A percentile compares a stretch with the other conserved stretches of the same genome.
These are phyloP conservation scores for Beta corolliflora DNA, from an alignment of 179 eudicot genomes.

Conservation along the genomic window DNA sequence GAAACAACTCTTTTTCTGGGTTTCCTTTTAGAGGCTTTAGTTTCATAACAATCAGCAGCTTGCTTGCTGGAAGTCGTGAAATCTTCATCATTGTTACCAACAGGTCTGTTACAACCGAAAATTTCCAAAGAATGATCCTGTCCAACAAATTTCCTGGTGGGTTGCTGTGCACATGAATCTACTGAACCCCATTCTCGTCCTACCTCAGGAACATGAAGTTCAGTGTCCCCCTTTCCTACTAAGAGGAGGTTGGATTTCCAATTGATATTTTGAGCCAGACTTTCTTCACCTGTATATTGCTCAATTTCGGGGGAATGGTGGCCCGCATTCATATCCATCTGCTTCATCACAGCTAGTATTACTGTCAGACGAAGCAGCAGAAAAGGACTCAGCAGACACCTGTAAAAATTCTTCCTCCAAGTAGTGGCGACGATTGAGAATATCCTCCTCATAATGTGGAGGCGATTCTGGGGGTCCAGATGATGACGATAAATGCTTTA, in stretches of 20 bases:
- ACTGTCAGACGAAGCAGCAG: conserved; percentile 84
- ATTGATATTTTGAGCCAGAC: conserved; percentile 13
- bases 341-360: conserved; percentile 68
- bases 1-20: conserved; percentile 57
- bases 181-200: conserved; percentile 31
- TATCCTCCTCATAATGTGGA: conserved; percentile 86
- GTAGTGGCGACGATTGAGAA: conserved; percentile 74
- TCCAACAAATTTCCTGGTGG: conserved; percentile 21
- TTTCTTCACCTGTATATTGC: conserved; percentile 38
- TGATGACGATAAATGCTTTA: conserved; percentile 37
- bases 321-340: conserved; percentile 38
- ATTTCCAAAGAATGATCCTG: conserved; percentile 20
- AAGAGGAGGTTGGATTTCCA: conserved; percentile 8
- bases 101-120: conserved; percentile 10
- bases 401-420: conserved; percentile 85
- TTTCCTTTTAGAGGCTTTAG: conserved; percentile 42
- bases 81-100: conserved; percentile 26
- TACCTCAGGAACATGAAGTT: conserved; percentile 16
- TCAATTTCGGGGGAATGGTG: conserved; percentile 38
- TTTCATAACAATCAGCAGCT: conserved; percentile 40
- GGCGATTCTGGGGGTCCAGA: conserved; percentile 62
- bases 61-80: conserved; percentile 22
- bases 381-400: conserved; percentile 70
- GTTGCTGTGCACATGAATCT: conserved; percentile 32
- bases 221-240: conserved; percentile 26